These are phyloP conservation scores for Schizochytrium sp. DNA, from an alignment of 108 stramenopile species.

Conservation along the genomic window DNA sequence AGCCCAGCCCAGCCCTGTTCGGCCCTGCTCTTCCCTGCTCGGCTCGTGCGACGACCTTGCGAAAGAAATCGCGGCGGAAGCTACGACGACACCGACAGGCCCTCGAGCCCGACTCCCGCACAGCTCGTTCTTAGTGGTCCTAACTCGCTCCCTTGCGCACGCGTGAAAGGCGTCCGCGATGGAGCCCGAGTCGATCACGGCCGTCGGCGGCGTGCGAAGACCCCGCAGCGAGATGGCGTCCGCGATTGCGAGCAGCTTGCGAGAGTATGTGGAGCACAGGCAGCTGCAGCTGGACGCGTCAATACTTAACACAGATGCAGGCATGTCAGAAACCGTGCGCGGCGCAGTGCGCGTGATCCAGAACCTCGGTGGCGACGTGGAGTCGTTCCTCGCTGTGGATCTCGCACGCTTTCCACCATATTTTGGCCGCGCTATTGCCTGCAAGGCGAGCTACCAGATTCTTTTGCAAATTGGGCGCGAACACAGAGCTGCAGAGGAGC, in stretches of 20 bases:
- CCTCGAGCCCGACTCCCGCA: too few species aligned
- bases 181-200: too few species aligned
- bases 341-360: neutral
- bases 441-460: constrained; percentile 2
- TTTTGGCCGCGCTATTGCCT: neutral
- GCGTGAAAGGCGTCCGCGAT: too few species aligned
- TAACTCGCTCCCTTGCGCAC: too few species aligned
- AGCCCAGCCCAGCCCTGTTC: too few species aligned
- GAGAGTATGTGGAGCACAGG: neutral
- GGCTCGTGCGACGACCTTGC: too few species aligned
- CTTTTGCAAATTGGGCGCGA: neutral
- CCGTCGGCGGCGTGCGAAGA: too few species aligned
- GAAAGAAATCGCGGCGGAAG: too few species aligned
- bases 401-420: neutral
- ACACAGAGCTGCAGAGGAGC: neutral
- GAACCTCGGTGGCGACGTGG: neutral
- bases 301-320: neutral
- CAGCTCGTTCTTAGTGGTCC: too few species aligned
- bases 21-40: too few species aligned
- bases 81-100: too few species aligned
- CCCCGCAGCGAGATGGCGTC: neutral
- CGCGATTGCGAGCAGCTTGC: neutral
- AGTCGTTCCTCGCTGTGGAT: neutral
- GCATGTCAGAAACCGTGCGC: neutral
- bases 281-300: neutral